phyloP scores from a whole-genome alignment of 768 basidiomycete species.

The Hypholoma fasciculare region DNA sequence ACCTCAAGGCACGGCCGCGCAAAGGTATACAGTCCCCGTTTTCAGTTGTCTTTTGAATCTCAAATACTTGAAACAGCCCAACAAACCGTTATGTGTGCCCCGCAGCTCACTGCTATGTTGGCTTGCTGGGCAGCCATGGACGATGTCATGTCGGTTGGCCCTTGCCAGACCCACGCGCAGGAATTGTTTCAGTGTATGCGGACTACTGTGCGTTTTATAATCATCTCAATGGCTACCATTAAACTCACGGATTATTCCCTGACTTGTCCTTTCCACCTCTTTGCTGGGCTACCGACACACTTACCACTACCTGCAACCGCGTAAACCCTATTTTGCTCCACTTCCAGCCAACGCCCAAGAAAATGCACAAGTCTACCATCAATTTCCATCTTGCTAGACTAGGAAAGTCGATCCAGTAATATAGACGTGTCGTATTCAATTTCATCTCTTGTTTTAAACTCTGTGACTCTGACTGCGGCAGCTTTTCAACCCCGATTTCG shows the following conservation, averaged over 20 bases:
- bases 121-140: conserved; percentile 81
- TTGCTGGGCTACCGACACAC: neutral
- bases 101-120: conserved; percentile 76
- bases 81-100: conserved; percentile 56
- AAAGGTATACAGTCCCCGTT: conserved; percentile 50
- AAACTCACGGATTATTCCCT: neutral
- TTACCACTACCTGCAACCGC: neutral
- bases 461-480: too few species aligned
- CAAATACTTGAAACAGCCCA: conserved; percentile 32
- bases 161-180: conserved; percentile 62
- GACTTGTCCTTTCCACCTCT: neutral
- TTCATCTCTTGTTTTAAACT: neutral
- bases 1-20: conserved; percentile 76
- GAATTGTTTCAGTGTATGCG: conserved; percentile 81
- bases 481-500: too few species aligned
- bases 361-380: conserved; percentile 73
- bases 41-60: conserved; percentile 2
- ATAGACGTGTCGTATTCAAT: conserved; percentile 8
- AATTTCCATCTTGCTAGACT: conserved; percentile 89
- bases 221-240: neutral
- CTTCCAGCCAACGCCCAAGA: conserved; percentile 66
- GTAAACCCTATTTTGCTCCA: neutral
- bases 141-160: conserved; percentile 54
- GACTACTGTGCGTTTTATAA: conserved; percentile 60
- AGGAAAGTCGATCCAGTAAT: conserved; percentile 70